A percentile compares a stretch with the other conserved stretches of the same genome.
phyloP scores from a whole-genome alignment of 2,329 filamentous ascomycete genomes.

The Stemphylium lycopersici region DNA sequence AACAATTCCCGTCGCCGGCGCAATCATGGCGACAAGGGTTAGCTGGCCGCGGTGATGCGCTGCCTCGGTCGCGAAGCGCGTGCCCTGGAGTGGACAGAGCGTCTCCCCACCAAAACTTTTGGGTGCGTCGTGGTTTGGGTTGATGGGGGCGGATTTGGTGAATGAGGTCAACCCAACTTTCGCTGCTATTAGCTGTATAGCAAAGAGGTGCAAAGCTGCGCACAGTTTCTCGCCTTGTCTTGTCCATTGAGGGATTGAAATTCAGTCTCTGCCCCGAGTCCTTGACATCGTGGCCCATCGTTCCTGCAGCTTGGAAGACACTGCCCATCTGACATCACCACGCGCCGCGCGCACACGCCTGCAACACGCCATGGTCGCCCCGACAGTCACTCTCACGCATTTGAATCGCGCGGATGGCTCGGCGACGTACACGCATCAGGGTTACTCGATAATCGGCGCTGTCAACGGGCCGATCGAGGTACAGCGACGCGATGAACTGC shows the following conservation, averaged over 20 bases:
- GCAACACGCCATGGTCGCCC: conserved; percentile 31
- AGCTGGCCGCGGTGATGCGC: conserved; percentile 21
- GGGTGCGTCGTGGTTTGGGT: background rate
- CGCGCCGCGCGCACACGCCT: conserved; percentile 1
- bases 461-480: conserved; percentile 96
- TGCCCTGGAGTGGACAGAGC: conserved; percentile 27
- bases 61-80: conserved; percentile 22
- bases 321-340: background rate
- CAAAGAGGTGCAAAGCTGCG: background rate
- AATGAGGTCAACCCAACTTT: background rate
- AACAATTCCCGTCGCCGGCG: background rate
- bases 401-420: conserved; percentile 80
- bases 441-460: conserved; percentile 81
- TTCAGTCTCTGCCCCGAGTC: too few species aligned
- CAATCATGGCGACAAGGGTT: background rate
- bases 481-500: conserved; percentile 83
- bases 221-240: too few species aligned
- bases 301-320: background rate
- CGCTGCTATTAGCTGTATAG: background rate
- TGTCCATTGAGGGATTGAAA: too few species aligned
- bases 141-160: background rate
- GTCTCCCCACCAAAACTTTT: conserved; percentile 37
- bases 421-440: conserved; percentile 74
- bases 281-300: too few species aligned
- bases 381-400: conserved; percentile 44